These are phyloP conservation scores for Chrysosporium keratinophilum DNA, from an alignment of 2,329 filamentous ascomycete genomes.

Conservation along the genomic window DNA sequence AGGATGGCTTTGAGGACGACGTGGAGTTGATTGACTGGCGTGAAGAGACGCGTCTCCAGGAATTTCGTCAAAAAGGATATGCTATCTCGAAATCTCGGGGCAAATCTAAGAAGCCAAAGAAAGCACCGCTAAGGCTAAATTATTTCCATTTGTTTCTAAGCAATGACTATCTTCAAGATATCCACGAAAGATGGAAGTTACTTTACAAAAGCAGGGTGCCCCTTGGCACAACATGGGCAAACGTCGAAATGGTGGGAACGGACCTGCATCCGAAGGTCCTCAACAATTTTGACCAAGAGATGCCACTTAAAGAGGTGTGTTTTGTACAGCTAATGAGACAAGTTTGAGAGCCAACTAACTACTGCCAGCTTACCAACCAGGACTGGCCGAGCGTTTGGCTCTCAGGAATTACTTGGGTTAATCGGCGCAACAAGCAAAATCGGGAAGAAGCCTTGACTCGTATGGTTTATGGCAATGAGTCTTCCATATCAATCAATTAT, in stretches of 20 bases:
- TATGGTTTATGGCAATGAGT: conserved; percentile 9
- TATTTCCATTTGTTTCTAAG: not conserved
- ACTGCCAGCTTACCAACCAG: not conserved
- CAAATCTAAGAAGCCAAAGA: not conserved
- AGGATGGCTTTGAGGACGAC: not conserved
- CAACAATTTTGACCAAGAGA: not conserved
- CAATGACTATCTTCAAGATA: not conserved
- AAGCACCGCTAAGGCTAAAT: not conserved
- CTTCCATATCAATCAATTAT: not conserved
- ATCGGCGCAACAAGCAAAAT: not conserved
- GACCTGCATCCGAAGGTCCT: not conserved
- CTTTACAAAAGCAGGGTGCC: not conserved
- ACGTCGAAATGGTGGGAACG: conserved; percentile 1
- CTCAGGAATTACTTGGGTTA: conserved; percentile 8
- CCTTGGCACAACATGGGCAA: not conserved
- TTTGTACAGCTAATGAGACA: not conserved
- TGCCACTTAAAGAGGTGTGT: not conserved
- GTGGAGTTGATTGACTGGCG: not conserved
- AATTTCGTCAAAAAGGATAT: not conserved
- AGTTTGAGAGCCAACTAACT: not conserved
- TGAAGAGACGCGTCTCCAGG: not conserved
- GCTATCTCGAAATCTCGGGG: not conserved
- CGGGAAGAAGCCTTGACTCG: not conserved
- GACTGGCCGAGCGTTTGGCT: not conserved
- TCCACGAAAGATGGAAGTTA: not conserved